A percentile compares a stretch with the other conserved stretches of the same genome.
Evolutionary conservation across 768 basidiomycete genomes (phyloP).

Genomic region (Russula abietina): DNA sequence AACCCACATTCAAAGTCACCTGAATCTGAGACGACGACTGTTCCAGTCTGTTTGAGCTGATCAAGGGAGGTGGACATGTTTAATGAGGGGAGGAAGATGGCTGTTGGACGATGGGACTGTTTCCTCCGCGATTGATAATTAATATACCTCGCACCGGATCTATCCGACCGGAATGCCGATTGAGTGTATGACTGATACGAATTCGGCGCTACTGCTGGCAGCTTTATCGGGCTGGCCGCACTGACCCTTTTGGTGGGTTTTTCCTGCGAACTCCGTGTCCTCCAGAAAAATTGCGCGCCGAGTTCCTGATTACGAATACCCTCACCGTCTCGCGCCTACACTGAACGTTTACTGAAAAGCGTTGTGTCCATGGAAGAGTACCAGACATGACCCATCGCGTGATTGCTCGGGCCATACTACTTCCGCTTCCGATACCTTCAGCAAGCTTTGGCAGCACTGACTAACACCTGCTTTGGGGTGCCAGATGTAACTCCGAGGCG

Average conservation of each 20-base stretch:
- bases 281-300: neutral
- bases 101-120: neutral
- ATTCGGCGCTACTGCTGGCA: too few relatives aligned
- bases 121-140: constrained; percentile 1
- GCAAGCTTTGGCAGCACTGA: neutral
- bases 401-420: too few relatives aligned
- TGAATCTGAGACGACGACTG: constrained; percentile 95
- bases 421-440: too few relatives aligned
- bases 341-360: neutral
- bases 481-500: neutral
- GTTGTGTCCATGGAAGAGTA: too few relatives aligned
- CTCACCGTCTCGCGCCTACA: neutral
- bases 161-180: neutral
- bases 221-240: too few relatives aligned
- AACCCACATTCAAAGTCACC: constrained; percentile 83
- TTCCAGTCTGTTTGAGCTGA: constrained; percentile 84
- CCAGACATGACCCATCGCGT: too few relatives aligned
- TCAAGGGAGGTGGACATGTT: constrained; percentile 76
- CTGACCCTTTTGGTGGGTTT: neutral
- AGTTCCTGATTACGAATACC: neutral
- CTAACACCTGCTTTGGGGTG: neutral
- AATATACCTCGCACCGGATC: constrained; percentile 15
- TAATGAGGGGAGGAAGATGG: constrained; percentile 18
- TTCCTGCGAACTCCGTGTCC: neutral
- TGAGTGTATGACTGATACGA: too few relatives aligned